Base-by-base conservation (phyloP, 2,329 filamentous ascomycete species). In the Diaporthe eres region DNA sequence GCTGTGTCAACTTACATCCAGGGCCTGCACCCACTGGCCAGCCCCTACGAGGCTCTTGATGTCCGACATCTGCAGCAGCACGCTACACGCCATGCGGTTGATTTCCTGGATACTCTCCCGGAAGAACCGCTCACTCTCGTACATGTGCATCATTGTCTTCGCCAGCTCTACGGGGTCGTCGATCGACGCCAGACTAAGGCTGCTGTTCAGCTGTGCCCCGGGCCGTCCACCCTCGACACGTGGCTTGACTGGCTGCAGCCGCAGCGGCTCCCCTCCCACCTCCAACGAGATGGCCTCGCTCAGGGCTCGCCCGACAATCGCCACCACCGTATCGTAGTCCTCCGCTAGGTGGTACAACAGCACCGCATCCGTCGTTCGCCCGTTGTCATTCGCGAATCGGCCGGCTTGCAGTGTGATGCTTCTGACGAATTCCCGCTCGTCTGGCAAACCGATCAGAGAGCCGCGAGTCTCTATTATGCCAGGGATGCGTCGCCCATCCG, bases 391-490 rank as follows among this genome's bases (percentile, higher is more conserved):
- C 6, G 97, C 97, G 81, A 96, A 95, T 78, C 94, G 93, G 55
- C 97, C 97, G 12, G 97, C 97, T 83, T 98, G 95, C 58, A 97
- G 89, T 1, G 96, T 98, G 80, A 99, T 96, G n/a, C 93, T 94
- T 81, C 93, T 93, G 83, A 99, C 90, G 83, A 98, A 97, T 79
- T 98, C 94, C 72, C 93, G 91, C 82, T 97, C 92, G 78, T 94
- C 93, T 55, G 90, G 90, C 31, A 98, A 88, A 55, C 93, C 94
- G 81, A 99, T 96, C 74, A 99, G 89, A 42, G 90, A 88, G 57
- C 95, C 92, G 51, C 96, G 94, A 81, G 95, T 91, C 84, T 98
- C 96, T 78, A 99, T 96, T 37, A 95, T 91, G 71, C 97, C 97
- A 75, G 91, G 92, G 79, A 98, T 95, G 76, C 96, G 93, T 77